Percentiles rank a stretch among this genome's conserved stretches.
Conservation (phyloP, 2,329 filamentous ascomycete species). For the Tolypocladium inflatum region DNA sequence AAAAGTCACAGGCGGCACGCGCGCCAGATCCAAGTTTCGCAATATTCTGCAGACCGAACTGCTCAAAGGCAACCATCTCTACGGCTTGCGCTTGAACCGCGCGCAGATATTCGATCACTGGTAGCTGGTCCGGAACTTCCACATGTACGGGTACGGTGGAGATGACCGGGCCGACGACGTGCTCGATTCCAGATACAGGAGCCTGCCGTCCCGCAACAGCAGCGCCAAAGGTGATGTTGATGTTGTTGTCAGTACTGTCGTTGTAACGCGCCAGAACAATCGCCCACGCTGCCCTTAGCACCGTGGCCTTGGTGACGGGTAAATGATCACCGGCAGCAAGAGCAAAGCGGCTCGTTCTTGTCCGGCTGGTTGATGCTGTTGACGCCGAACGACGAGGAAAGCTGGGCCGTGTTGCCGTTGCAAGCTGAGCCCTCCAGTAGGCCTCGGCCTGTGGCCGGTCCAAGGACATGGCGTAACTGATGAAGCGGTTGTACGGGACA, state of each 20-base stretch:
- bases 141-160: neutral
- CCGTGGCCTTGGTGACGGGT: neutral
- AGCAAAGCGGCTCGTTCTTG: too few relatives aligned
- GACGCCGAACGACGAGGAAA: too few relatives aligned
- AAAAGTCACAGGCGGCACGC: constrained; percentile 4
- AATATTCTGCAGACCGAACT: constrained; percentile 20
- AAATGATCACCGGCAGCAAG: too few relatives aligned
- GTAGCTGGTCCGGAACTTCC: neutral
- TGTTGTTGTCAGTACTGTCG: neutral
- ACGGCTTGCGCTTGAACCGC: constrained; percentile 10
- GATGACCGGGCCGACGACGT: too few relatives aligned
- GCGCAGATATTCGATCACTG: constrained; percentile 5
- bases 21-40: constrained; percentile 2
- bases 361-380: too few relatives aligned
- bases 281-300: neutral
- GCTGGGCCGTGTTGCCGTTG: too few relatives aligned
- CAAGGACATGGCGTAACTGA: too few relatives aligned
- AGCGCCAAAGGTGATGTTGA: neutral
- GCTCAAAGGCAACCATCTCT: constrained; percentile 12
- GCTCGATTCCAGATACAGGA: neutral
- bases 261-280: neutral
- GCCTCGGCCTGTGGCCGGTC: too few relatives aligned
- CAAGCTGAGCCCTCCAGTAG: too few relatives aligned
- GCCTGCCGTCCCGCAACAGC: neutral
- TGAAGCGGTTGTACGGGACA: too few relatives aligned